A percentile compares a stretch with the other conserved stretches of the same genome.
phyloP scores from a whole-genome alignment of 306 rosid genomes.

The Corylus avellana region DNA sequence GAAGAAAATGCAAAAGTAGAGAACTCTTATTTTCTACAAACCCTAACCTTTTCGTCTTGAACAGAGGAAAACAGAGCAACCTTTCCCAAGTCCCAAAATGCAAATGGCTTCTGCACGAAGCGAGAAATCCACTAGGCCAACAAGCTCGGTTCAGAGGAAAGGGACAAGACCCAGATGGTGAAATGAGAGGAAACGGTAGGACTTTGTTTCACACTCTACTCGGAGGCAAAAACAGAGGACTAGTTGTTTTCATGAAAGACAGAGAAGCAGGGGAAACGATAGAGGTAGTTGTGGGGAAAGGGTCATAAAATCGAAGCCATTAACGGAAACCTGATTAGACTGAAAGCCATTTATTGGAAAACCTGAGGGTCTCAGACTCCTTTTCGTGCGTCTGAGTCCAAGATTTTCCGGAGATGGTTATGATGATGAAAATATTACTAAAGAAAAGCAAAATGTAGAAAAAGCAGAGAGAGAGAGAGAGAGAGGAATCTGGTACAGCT shows the following conservation, averaged over 20 bases:
- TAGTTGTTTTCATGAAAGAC: slow-evolving; percentile 24
- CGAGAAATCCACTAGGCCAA: slow-evolving; percentile 11
- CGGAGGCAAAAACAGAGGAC: slow-evolving; percentile 23
- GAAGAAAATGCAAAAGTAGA: not conserved
- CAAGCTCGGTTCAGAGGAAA: slow-evolving; percentile 35
- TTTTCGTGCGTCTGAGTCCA: slow-evolving; percentile 17
- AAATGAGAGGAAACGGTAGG: slow-evolving; percentile 24
- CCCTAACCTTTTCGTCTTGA: slow-evolving; percentile 24
- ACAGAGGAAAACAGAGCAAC: slow-evolving; percentile 33
- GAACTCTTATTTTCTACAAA: slow-evolving; percentile 3
- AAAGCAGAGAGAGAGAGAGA: not conserved
- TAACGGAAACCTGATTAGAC: slow-evolving; percentile 33
- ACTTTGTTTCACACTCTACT: slow-evolving; percentile 13
- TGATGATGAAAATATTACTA: slow-evolving; percentile 1
- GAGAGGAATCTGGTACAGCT: slow-evolving; percentile 4
- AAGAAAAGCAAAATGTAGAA: not conserved
- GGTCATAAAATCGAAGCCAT: slow-evolving; percentile 38
- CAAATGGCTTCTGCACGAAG: slow-evolving; percentile 20
- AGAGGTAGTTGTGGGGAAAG: slow-evolving; percentile 34
- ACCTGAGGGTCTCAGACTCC: slow-evolving; percentile 3
- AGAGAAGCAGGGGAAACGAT: slow-evolving; percentile 16
- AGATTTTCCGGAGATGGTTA: slow-evolving; percentile 18
- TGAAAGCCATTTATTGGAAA: slow-evolving; percentile 19
- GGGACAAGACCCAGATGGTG: slow-evolving; percentile 20
- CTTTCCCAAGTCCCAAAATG: slow-evolving; percentile 8